These are phyloP conservation scores for Nakazawaea holstii DNA, from an alignment of 805 yeast genomes.

Conservation along the genomic window DNA sequence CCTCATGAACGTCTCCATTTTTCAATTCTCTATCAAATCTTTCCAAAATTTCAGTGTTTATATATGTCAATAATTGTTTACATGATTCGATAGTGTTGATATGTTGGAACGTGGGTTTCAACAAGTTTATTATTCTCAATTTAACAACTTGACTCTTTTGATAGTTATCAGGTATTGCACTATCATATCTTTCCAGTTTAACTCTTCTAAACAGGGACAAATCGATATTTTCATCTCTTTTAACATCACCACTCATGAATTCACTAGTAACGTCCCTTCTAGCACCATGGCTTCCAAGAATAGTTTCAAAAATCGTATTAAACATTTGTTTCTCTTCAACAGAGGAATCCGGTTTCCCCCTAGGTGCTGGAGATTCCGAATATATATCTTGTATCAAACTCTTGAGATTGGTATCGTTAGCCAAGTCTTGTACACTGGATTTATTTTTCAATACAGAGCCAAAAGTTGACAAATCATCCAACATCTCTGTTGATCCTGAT, in stretches of 20 bases:
- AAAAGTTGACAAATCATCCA: conserved; percentile 6
- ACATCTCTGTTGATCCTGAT: too few relatives aligned
- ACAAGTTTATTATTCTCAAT: conserved; percentile 1
- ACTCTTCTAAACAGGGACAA: conserved; percentile 1
- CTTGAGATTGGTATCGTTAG: background rate
- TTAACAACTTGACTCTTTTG: conserved; percentile 3
- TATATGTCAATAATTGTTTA: background rate
- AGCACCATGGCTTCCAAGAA: background rate
- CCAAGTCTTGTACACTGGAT: background rate
- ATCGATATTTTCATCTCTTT: background rate
- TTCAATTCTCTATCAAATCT: background rate
- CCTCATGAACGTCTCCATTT: background rate
- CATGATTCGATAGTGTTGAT: background rate
- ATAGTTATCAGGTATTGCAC: background rate
- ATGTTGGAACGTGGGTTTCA: conserved; percentile 3
- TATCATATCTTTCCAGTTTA: background rate
- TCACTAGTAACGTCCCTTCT: background rate
- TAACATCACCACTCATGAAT: background rate
- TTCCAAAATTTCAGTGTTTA: background rate
- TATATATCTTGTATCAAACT: conserved; percentile 3
- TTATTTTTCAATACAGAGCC: conserved; percentile 1
- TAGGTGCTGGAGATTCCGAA: background rate
- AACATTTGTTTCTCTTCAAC: conserved; percentile 7
- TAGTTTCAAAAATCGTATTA: conserved; percentile 1
- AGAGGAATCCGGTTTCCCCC: background rate